Conservation (phyloP, 257 asterid genomes). For the Ilex asprella region DNA sequence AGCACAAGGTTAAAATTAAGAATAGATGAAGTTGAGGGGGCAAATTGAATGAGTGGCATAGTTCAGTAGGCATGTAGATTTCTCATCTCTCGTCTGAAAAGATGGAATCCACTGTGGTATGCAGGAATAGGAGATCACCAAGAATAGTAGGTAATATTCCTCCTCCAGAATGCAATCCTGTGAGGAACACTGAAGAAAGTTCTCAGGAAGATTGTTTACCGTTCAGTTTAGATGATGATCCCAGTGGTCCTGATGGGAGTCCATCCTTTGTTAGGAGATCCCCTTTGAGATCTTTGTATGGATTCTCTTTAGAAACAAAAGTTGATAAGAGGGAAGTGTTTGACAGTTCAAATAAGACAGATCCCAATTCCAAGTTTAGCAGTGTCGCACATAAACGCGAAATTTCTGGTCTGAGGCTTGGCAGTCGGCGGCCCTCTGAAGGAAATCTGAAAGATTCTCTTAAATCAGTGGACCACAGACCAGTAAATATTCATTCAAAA, state of each 20-base stretch:
- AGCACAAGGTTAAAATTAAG: no score
- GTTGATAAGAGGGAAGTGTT: conserved; percentile 35
- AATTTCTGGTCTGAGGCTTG: conserved; percentile 25
- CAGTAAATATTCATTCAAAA: conserved; percentile 33
- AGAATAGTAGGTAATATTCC: conserved; percentile 39
- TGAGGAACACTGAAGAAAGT: conserved; percentile 34
- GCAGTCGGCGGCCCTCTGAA: conserved; percentile 34
- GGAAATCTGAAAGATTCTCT: conserved; percentile 50
- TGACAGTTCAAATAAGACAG: conserved; percentile 27
- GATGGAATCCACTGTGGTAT: conserved; percentile 11
- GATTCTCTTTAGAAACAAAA: conserved; percentile 58
- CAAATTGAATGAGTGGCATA: no score
- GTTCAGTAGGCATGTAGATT: conserved; percentile 1
- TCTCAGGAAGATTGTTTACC: conserved; percentile 69
- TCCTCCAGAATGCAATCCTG: conserved; percentile 26
- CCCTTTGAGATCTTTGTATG: conserved; percentile 41
- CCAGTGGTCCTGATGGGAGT: conserved; percentile 40
- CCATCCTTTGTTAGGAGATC: conserved; percentile 43
- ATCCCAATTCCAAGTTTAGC: conserved; percentile 19
- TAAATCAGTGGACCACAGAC: conserved; percentile 30
- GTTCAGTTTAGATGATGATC: conserved; percentile 59
- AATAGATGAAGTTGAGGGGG: no score
- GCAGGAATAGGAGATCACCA: conserved; percentile 39
- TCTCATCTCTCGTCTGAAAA: conserved; percentile 6
- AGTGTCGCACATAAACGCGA: conserved; percentile 29